Percentiles rank a stretch among this genome's conserved stretches.
phyloP scores from a whole-genome alignment of 257 asterid species.

The Paraleonurus japonicus region DNA sequence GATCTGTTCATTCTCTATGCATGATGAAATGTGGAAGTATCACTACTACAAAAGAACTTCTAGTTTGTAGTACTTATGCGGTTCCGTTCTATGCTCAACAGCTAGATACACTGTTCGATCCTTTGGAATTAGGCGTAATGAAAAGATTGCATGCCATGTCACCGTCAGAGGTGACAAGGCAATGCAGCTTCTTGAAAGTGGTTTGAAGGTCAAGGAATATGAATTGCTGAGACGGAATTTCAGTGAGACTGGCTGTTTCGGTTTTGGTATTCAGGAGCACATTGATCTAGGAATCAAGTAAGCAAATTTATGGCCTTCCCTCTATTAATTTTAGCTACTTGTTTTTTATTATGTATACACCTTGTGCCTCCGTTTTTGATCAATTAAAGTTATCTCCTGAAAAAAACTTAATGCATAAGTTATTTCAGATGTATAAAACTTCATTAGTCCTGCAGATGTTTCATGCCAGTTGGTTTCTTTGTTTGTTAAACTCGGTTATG shows the following conservation, averaged over 20 bases:
- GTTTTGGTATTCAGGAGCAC: slow-evolving; percentile 58
- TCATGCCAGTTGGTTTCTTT: not conserved
- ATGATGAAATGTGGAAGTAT: not conserved
- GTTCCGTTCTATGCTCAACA: slow-evolving; percentile 21
- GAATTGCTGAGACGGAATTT: slow-evolving; percentile 51
- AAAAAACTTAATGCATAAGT: not conserved
- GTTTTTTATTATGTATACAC: not conserved
- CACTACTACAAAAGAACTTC: not conserved
- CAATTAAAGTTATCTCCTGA: not conserved
- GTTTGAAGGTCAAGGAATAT: slow-evolving; percentile 54
- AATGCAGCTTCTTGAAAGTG: slow-evolving; percentile 62
- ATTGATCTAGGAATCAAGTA: slow-evolving; percentile 60
- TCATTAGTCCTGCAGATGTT: not conserved
- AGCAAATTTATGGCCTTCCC: not conserved
- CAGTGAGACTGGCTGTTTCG: slow-evolving; percentile 58
- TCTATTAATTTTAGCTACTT: not conserved
- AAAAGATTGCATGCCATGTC: slow-evolving; percentile 55
- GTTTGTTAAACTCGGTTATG: not conserved
- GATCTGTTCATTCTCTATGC: not conserved
- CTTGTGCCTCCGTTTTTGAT: not conserved
- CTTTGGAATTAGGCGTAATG: slow-evolving; percentile 52
- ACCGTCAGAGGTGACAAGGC: slow-evolving; percentile 60
- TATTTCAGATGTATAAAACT: not conserved
- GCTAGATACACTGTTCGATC: slow-evolving; percentile 58
- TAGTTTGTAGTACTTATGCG: not conserved